Conservation (phyloP, 352 stramenopile genomes). For the Phytophthora chlamydospora region DNA sequence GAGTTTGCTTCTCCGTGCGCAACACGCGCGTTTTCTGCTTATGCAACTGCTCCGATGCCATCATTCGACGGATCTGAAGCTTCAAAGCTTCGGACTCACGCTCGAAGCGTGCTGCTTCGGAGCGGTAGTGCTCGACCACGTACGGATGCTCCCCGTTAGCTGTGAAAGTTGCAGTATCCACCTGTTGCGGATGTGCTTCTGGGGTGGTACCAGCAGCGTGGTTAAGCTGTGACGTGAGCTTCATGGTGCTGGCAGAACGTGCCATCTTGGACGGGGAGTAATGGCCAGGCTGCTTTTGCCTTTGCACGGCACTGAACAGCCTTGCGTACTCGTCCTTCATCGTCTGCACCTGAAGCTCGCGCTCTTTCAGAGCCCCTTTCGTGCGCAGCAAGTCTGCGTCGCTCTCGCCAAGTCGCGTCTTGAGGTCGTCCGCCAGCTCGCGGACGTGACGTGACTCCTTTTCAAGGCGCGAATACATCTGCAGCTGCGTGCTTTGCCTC, state of each 20-base stretch:
- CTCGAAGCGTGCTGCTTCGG: constrained; percentile 56
- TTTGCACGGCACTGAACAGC: constrained; percentile 70
- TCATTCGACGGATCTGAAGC: constrained; percentile 81
- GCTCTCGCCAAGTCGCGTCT: constrained; percentile 35
- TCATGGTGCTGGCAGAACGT: constrained; percentile 18
- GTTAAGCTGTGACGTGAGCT: constrained; percentile 20
- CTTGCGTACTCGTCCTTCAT: constrained; percentile 83
- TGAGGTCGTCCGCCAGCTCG: constrained; percentile 37
- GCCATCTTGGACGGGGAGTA: constrained; percentile 30
- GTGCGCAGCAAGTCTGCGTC: constrained; percentile 64
- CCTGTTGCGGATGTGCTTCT: background rate
- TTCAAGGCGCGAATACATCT: constrained; percentile 56
- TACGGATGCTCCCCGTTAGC: constrained; percentile 68
- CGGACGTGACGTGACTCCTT: constrained; percentile 49
- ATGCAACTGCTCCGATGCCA: constrained; percentile 74
- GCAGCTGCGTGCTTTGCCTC: constrained; percentile 56
- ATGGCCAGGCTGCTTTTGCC: constrained; percentile 51
- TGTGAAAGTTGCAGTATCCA: background rate
- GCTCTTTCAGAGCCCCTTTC: constrained; percentile 56
- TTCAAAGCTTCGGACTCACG: constrained; percentile 66
- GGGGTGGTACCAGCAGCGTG: constrained; percentile 5
- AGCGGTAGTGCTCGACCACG: constrained; percentile 64
- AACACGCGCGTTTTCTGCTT: constrained; percentile 74
- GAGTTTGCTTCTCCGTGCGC: constrained; percentile 48
- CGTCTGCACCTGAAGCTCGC: constrained; percentile 47